Conservation (phyloP, 2,329 filamentous ascomycete species). For the Sordariomycetes sp. region DNA sequence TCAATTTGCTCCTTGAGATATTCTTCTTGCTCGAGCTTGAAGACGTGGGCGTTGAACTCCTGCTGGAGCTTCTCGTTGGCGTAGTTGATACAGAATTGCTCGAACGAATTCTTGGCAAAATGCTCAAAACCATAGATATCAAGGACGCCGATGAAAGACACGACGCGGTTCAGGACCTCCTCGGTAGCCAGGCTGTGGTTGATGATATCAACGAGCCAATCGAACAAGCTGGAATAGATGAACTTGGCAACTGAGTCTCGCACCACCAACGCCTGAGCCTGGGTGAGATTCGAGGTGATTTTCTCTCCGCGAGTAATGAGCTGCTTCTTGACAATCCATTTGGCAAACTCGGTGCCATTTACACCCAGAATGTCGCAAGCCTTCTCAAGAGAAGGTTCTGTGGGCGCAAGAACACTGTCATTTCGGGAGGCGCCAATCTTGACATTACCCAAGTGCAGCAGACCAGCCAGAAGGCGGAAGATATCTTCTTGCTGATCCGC, state of each 20-base stretch:
- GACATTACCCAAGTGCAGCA: conserved; percentile 91
- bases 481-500: conserved; percentile 70
- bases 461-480: conserved; percentile 80
- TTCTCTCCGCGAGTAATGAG: conserved; percentile 93
- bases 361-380: conserved; percentile 85
- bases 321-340: conserved; percentile 99
- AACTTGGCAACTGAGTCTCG: conserved; percentile 97
- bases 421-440: conserved; percentile 88
- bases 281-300: conserved; percentile 90
- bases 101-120: conserved; percentile 98
- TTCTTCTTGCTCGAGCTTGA: conserved; percentile 98
- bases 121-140: conserved; percentile 99
- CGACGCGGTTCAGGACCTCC: conserved; percentile 71
- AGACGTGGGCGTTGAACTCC: conserved; percentile 98
- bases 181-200: conserved; percentile 86
- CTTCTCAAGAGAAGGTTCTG: conserved; percentile 72
- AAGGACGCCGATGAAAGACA: conserved; percentile 91
- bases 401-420: conserved; percentile 72
- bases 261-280: conserved; percentile 88
- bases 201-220: conserved; percentile 98
- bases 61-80: conserved; percentile 99
- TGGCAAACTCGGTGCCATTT: conserved; percentile 76
- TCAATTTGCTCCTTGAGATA: conserved; percentile 94
- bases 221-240: conserved; percentile 95
- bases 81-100: conserved; percentile 99